Evolutionary conservation across 2,329 filamentous ascomycete species (phyloP).

Genomic region (Calcarisporium arbuscula): DNA sequence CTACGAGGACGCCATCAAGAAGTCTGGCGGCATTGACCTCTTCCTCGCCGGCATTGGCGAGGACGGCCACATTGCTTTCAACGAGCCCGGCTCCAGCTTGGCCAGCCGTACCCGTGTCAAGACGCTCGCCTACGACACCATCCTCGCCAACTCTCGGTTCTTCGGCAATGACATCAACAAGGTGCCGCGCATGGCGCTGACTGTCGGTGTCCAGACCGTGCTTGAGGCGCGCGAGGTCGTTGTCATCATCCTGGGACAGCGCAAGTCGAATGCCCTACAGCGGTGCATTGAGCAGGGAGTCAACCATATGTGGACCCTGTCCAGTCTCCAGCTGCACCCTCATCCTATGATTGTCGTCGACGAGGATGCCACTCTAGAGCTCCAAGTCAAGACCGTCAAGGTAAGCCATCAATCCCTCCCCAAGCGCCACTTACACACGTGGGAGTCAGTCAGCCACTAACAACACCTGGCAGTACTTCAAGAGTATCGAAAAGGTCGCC

Average conservation of each 20-base stretch:
- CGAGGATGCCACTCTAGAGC: conserved; percentile 68
- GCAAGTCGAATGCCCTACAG: conserved; percentile 74
- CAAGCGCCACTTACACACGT: no score
- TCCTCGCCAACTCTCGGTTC: conserved; percentile 78
- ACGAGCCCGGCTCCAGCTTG: conserved; percentile 77
- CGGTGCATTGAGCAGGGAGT: conserved; percentile 75
- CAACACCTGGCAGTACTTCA: conserved; percentile 50
- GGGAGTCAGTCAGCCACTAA: no score
- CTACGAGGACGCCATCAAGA: conserved; percentile 73
- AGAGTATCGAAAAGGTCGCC: conserved; percentile 62
- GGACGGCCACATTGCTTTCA: conserved; percentile 86
- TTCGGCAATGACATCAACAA: conserved; percentile 67
- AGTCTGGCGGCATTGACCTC: conserved; percentile 72
- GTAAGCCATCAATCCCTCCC: no score
- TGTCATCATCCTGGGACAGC: conserved; percentile 73
- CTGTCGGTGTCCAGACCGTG: conserved; percentile 78
- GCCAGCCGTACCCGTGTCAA: conserved; percentile 76
- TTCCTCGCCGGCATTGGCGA: conserved; percentile 82
- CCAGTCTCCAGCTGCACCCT: conserved; percentile 71
- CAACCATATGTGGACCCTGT: conserved; percentile 89
- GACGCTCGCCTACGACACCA: conserved; percentile 81
- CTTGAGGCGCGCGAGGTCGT: conserved; percentile 77
- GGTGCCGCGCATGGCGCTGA: conserved; percentile 77
- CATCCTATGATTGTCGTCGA: conserved; percentile 80
- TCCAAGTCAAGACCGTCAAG: conserved; percentile 68